These are phyloP conservation scores for Epichloe scottii DNA, from an alignment of 2,329 filamentous ascomycete genomes.

Conservation along the genomic window DNA sequence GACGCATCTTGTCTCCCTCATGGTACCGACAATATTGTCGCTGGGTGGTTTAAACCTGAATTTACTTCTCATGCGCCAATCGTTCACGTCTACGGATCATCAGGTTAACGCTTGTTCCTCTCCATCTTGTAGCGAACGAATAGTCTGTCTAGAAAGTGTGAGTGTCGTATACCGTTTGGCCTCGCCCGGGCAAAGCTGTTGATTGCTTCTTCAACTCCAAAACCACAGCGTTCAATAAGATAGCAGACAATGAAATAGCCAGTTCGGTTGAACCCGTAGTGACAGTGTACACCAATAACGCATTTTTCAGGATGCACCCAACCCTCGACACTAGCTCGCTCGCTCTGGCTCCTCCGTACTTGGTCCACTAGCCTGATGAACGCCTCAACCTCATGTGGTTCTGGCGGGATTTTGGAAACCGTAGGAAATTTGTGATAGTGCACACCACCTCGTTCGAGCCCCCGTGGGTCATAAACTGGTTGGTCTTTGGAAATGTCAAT, in stretches of 20 bases:
- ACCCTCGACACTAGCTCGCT: slow-evolving; percentile 24
- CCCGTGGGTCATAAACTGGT: slow-evolving; percentile 74
- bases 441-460: slow-evolving; percentile 53
- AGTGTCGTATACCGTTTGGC: slow-evolving; percentile 77
- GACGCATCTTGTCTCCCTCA: too few relatives aligned
- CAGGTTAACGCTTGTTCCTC: not conserved
- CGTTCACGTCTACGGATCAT: slow-evolving; percentile 46
- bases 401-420: slow-evolving; percentile 79
- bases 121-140: slow-evolving; percentile 57
- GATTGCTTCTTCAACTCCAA: slow-evolving; percentile 62
- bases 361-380: slow-evolving; percentile 47
- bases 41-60: not conserved
- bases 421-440: slow-evolving; percentile 81
- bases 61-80: slow-evolving; percentile 21
- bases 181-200: slow-evolving; percentile 61
- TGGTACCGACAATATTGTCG: too few relatives aligned
- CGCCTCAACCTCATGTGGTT: slow-evolving; percentile 35
- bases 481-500: slow-evolving; percentile 86
- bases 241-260: slow-evolving; percentile 87
- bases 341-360: slow-evolving; percentile 40
- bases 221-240: slow-evolving; percentile 69
- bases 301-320: slow-evolving; percentile 24
- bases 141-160: slow-evolving; percentile 75
- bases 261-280: slow-evolving; percentile 91
- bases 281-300: slow-evolving; percentile 80